Evolutionary conservation across 441 rosid genomes (phyloP).

Genomic region (Adansonia gregorii): DNA sequence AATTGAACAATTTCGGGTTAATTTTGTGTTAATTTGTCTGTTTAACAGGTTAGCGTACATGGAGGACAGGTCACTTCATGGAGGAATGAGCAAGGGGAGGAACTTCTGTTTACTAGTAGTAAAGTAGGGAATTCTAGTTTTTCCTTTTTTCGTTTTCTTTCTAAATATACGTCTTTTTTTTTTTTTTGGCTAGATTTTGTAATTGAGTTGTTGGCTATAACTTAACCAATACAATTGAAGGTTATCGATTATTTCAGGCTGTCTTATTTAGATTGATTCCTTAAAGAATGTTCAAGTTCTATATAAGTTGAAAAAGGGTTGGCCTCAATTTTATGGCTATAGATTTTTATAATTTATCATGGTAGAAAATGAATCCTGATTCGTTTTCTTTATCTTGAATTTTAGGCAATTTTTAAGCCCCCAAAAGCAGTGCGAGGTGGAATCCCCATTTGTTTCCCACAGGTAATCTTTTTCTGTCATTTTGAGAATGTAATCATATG

Average conservation of each 20-base stretch:
- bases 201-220: too few species aligned
- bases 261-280: not conserved
- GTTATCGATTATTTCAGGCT: not conserved
- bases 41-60: conserved; percentile 56
- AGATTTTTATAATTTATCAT: not conserved
- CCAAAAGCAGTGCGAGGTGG: conserved; percentile 72
- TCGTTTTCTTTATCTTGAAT: conserved; percentile 10
- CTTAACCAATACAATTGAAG: not conserved
- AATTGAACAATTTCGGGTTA: not conserved
- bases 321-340: not conserved
- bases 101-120: conserved; percentile 65
- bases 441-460: conserved; percentile 65
- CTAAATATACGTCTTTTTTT: not conserved
- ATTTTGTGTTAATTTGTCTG: conserved; percentile 3
- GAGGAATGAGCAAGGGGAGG: conserved; percentile 67
- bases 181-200: too few species aligned
- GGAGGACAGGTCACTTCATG: conserved; percentile 73
- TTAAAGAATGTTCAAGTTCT: not conserved
- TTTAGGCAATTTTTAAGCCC: conserved; percentile 57
- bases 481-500: too few species aligned
- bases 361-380: not conserved
- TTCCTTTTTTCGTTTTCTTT: not conserved
- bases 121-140: conserved; percentile 39
- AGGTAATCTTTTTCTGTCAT: conserved; percentile 38
- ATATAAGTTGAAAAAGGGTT: not conserved